Evolutionary conservation across 345 rosid species (phyloP).

Genomic region (Linum trigynum): DNA sequence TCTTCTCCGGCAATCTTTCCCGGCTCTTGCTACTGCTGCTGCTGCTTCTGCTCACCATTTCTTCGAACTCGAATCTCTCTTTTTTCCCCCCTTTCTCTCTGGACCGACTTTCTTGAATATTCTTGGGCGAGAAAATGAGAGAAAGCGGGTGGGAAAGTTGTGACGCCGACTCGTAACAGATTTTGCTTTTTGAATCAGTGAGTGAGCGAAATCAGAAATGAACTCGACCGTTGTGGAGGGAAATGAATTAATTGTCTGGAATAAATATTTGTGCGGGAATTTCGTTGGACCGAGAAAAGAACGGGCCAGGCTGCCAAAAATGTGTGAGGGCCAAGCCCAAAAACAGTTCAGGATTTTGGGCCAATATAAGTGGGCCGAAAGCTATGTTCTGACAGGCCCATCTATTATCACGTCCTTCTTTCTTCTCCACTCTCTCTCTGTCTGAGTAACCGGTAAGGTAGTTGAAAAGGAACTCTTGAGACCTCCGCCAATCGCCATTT

Average conservation of each 20-base stretch:
- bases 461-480: not conserved
- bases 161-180: not conserved
- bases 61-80: not conserved
- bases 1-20: constrained; percentile 20
- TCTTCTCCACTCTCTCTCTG: not conserved
- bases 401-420: no score
- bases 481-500: constrained; percentile 1
- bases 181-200: not conserved
- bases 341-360: no score
- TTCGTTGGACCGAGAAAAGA: no score
- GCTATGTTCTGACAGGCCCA: no score
- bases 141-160: not conserved
- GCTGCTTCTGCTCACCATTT: not conserved
- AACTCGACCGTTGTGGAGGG: not conserved
- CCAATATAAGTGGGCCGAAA: no score
- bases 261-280: no score
- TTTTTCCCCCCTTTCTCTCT: not conserved
- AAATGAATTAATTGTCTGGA: no score
- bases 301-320: no score
- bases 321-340: no score
- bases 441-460: not conserved
- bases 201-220: no score
- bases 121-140: not conserved
- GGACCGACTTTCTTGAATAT: not conserved
- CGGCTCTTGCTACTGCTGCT: no score